phyloP scores from a whole-genome alignment of 1,284 basidiomycete genomes.

The Cryptococcus wingfieldii region DNA sequence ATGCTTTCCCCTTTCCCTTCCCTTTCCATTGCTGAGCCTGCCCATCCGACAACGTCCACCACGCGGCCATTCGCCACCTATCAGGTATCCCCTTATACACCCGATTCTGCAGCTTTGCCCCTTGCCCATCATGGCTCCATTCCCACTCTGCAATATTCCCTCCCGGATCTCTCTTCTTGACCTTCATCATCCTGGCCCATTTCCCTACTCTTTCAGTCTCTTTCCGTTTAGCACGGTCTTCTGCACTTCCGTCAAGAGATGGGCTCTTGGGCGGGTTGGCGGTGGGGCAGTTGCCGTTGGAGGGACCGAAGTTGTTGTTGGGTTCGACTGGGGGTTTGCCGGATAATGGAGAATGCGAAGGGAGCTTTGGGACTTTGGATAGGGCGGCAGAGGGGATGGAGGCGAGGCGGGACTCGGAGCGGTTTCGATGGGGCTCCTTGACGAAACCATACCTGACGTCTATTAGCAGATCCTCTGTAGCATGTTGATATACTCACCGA shows the following conservation, averaged over 20 bases:
- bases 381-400: conserved; percentile 63
- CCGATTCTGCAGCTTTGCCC: conserved; percentile 60
- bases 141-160: conserved; percentile 73
- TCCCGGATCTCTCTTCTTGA: conserved; percentile 61
- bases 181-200: conserved; percentile 80
- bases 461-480: conserved; percentile 1
- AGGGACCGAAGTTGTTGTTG: conserved; percentile 15
- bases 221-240: conserved; percentile 48
- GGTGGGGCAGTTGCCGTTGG: conserved; percentile 9
- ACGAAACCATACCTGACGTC: conserved; percentile 79
- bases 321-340: conserved; percentile 36
- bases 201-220: conserved; percentile 72
- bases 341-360: conserved; percentile 45
- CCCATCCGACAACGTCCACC: conserved; percentile 66
- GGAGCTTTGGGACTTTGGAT: conserved; percentile 58
- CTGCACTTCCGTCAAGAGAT: conserved; percentile 7
- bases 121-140: conserved; percentile 61
- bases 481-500: conserved; percentile 56
- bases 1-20: conserved; percentile 29
- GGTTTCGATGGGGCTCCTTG: conserved; percentile 55
- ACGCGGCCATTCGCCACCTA: conserved; percentile 87
- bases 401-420: conserved; percentile 67
- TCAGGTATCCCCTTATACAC: conserved; percentile 96
- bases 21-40: conserved; percentile 24
- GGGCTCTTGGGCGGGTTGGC: conserved; percentile 11